A percentile compares a stretch with the other conserved stretches of the same genome.
Evolutionary conservation across 306 rosid genomes (phyloP).

Genomic region (Aeschynomene evenia): DNA sequence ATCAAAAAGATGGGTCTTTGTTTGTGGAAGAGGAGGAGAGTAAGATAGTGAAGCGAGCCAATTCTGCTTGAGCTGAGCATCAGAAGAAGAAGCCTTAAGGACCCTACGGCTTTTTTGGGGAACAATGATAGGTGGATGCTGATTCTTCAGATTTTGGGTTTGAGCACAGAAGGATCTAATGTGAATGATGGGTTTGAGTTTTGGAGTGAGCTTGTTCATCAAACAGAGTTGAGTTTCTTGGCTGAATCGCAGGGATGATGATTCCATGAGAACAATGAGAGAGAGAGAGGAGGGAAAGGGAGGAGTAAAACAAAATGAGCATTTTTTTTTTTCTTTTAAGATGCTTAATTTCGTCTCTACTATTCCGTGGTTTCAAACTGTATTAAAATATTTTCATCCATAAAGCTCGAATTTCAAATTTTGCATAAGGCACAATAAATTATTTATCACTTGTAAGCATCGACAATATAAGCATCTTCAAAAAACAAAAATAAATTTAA

Average conservation of each 20-base stretch:
- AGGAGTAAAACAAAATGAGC: no score
- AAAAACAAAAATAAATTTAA: no score
- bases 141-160: slow-evolving; percentile 12
- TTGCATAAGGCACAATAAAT: no score
- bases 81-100: slow-evolving; percentile 45
- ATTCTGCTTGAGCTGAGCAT: slow-evolving; percentile 60
- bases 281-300: neutral
- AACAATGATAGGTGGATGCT: slow-evolving; percentile 17
- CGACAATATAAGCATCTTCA: no score
- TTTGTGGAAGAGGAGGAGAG: slow-evolving; percentile 48
- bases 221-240: slow-evolving; percentile 22
- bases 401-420: no score
- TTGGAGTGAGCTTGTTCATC: slow-evolving; percentile 42
- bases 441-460: no score
- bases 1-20: slow-evolving; percentile 6
- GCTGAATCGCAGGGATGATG: slow-evolving; percentile 29
- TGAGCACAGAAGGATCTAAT: slow-evolving; percentile 40
- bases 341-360: no score
- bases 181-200: slow-evolving; percentile 33
- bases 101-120: slow-evolving; percentile 27
- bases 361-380: no score
- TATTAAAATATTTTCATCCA: no score
- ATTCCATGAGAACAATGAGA: slow-evolving; percentile 30
- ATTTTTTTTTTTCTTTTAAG: no score
- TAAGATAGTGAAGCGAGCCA: slow-evolving; percentile 84